Percentiles rank a stretch among this genome's conserved stretches.
phyloP scores from a whole-genome alignment of 805 yeast genomes.

The Vanderwaltozyma polyspora region DNA sequence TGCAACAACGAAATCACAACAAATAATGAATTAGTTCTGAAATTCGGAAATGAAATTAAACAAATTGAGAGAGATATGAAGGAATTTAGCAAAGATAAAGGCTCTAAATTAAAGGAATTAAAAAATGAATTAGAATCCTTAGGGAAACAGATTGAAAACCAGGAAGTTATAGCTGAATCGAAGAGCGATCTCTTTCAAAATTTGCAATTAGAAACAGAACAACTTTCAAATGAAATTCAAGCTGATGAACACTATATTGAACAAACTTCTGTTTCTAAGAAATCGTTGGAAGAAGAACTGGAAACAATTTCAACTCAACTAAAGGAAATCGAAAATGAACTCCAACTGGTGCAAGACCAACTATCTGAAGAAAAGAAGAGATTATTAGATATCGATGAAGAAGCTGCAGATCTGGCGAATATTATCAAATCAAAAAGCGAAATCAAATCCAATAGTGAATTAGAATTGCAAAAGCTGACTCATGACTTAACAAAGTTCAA shows the following conservation, averaged over 20 bases:
- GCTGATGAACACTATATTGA: slow-evolving; percentile 33
- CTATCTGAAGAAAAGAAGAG: slow-evolving; percentile 38
- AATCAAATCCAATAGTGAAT: slow-evolving; percentile 34
- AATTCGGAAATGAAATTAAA: slow-evolving; percentile 34
- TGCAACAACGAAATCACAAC: slow-evolving; percentile 31
- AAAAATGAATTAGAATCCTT: slow-evolving; percentile 40
- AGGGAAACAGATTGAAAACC: slow-evolving; percentile 24
- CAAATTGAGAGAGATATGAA: slow-evolving; percentile 62
- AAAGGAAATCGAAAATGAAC: slow-evolving; percentile 14
- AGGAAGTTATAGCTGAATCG: slow-evolving; percentile 33
- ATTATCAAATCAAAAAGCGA: slow-evolving; percentile 34
- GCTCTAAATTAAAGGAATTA: slow-evolving; percentile 61
- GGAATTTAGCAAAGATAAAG: slow-evolving; percentile 72
- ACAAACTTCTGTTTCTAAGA: too few species aligned
- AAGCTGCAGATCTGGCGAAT: slow-evolving; percentile 47
- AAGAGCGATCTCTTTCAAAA: slow-evolving; percentile 48
- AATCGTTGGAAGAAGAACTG: too few species aligned
- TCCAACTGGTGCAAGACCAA: slow-evolving; percentile 19
- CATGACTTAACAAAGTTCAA: slow-evolving; percentile 45
- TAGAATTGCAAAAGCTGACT: slow-evolving; percentile 41
- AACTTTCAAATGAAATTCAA: slow-evolving; percentile 44
- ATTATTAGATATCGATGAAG: slow-evolving; percentile 63
- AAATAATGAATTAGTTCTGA: slow-evolving; percentile 25
- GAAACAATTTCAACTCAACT: too few species aligned
- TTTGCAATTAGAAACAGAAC: slow-evolving; percentile 61